Conservation (phyloP, 1,284 basidiomycete species). For the Ceratobasidium sp. region DNA sequence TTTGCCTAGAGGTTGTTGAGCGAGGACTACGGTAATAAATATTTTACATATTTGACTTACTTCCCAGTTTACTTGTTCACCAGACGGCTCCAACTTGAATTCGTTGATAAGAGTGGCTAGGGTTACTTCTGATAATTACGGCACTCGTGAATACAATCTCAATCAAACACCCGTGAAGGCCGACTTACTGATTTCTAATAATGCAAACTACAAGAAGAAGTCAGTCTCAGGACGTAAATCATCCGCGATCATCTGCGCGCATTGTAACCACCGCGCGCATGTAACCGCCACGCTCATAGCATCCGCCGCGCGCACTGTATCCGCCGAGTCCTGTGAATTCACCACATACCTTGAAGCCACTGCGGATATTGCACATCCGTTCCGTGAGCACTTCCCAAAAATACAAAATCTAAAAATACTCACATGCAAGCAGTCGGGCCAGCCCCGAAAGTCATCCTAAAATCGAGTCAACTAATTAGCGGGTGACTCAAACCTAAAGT, state of each 20-base stretch:
- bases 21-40: too few relatives aligned
- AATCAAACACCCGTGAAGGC: neutral
- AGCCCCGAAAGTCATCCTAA: conserved; percentile 27
- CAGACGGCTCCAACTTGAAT: conserved; percentile 8
- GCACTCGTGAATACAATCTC: neutral
- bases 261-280: too few relatives aligned
- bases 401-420: neutral
- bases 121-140: neutral
- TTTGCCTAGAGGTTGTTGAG: neutral
- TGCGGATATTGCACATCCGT: neutral
- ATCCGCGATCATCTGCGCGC: neutral
- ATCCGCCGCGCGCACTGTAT: too few relatives aligned
- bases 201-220: neutral
- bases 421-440: conserved; percentile 23
- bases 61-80: neutral
- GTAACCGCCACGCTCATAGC: too few relatives aligned
- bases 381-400: neutral
- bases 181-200: conserved; percentile 17
- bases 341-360: conserved; percentile 5
- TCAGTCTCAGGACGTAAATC: neutral
- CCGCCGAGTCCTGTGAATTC: too few relatives aligned
- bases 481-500: neutral
- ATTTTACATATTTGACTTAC: neutral
- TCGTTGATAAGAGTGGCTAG: neutral
- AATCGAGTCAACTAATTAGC: neutral